A percentile compares a stretch with the other conserved stretches of the same genome.
These are phyloP conservation scores for Jackrogersella minutella DNA, from an alignment of 495 filamentous ascomycete genomes.

Conservation along the genomic window DNA sequence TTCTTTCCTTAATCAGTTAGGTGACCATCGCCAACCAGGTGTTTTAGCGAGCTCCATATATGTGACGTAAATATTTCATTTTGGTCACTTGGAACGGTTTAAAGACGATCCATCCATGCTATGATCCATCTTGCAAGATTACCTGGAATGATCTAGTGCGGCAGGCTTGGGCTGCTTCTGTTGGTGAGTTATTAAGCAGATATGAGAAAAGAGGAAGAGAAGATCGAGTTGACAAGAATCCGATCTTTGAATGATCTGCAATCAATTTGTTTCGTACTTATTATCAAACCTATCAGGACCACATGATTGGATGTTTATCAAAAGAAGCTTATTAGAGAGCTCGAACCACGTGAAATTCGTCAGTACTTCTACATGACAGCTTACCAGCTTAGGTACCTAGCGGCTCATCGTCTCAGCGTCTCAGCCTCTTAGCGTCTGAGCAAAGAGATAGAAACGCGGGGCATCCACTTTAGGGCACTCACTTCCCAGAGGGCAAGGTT, in stretches of 20 bases:
- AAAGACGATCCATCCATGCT: neutral
- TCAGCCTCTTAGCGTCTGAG: neutral
- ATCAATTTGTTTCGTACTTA: conserved; percentile 29
- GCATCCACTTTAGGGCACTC: conserved; percentile 10
- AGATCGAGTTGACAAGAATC: conserved; percentile 26
- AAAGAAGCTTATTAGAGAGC: no score
- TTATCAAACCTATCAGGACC: conserved; percentile 17
- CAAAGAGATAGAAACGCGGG: conserved; percentile 26
- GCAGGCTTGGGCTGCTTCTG: no score
- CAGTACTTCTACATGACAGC: no score
- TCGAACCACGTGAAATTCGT: conserved; percentile 29
- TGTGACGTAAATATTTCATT: conserved; percentile 25
- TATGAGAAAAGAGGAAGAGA: conserved; percentile 1
- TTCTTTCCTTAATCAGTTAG: neutral
- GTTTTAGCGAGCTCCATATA: conserved; percentile 18
- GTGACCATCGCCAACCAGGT: neutral
- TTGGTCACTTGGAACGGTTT: neutral
- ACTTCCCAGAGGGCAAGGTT: no score
- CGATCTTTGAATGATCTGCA: conserved; percentile 31
- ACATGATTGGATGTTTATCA: conserved; percentile 24
- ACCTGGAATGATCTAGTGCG: neutral
- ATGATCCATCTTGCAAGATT: neutral
- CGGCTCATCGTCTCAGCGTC: conserved; percentile 10
- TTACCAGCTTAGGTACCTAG: no score
- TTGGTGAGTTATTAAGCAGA: conserved; percentile 1